Evolutionary conservation across 371 early-diverging fungal species (phyloP).

Genomic region (Apophysomyces ossiformis): DNA sequence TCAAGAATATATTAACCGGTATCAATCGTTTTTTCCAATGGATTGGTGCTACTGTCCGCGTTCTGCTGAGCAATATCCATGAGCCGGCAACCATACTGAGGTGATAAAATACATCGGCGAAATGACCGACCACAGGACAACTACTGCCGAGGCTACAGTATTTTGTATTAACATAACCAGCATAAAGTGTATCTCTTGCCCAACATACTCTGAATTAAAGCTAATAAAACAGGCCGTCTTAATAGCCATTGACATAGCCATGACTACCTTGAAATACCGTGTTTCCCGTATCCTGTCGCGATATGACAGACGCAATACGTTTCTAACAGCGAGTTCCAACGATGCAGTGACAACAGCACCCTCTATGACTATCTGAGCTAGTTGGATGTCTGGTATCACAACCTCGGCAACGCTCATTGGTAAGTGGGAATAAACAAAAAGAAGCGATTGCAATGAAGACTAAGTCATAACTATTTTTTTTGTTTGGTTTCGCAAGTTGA

Average conservation of each 20-base stretch:
- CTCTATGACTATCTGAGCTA: conserved; percentile 4
- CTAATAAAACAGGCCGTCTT: conserved; percentile 12
- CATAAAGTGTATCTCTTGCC: neutral
- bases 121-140: conserved; percentile 26
- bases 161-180: neutral
- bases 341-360: conserved; percentile 12
- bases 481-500: conserved; percentile 7
- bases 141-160: neutral
- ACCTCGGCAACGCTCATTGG: conserved; percentile 8
- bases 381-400: conserved; percentile 1
- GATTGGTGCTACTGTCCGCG: conserved; percentile 34
- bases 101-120: conserved; percentile 44
- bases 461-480: neutral
- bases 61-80: conserved; percentile 32
- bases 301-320: neutral
- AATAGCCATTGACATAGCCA: conserved; percentile 13
- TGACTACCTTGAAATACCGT: conserved; percentile 13
- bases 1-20: conserved; percentile 16
- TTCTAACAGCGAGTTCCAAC: conserved; percentile 12
- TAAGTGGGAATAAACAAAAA: neutral
- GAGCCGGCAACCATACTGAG: conserved; percentile 38
- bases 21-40: conserved; percentile 20
- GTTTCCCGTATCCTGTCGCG: conserved; percentile 6
- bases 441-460: neutral
- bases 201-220: conserved; percentile 1